Base-by-base conservation (phyloP, 2,329 filamentous ascomycete species). In the Ophiostoma ips region DNA sequence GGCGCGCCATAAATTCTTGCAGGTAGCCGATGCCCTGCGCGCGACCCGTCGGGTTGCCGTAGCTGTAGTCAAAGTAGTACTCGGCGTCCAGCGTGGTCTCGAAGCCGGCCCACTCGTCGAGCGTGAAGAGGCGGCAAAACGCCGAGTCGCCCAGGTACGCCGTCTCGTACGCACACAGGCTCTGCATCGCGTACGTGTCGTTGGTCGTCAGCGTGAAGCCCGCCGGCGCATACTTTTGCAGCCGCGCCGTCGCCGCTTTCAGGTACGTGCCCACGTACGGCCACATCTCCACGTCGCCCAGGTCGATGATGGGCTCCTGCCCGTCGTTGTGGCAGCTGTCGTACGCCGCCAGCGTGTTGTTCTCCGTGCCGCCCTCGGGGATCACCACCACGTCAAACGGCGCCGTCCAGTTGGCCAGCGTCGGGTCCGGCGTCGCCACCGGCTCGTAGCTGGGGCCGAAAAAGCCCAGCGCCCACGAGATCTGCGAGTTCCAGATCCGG, bases 31-130 rank as follows among this genome's bases (percentile, higher is more conserved):
- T 67, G 11, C 72, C 72, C 55, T 75, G 71, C 5, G 71, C 70
- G 18, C 72, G 69, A 24, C 70, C 72, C 1, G 67, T 72, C 1
- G 72, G 71, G 12, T 70, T 69, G 30, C 71, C 71, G 52, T 60
- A 71, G 11, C 60, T 61, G 52, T 68, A 71, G 55, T 71, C 67
- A 53, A 65, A 69, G 60, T 65, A 67, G 63, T 71, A 78, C 49
- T 71, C 68, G 34, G 75, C 66, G 54, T 77, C 75, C 10, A 76
- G 60, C 3, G 68, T 70, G 53, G 71, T 70, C 51, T 74, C 73
- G 56, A 73, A 77, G 16, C 70, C 71, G 18, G 64, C 60, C 74
- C 73, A 77, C 58, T 77, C 74, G 46, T 72, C 67, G 41, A 98
- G 63, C 1, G 73, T 76, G 61, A 77, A 77, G 24, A 76, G 65